Conservation (phyloP, 305 asterid species). For the Euphrasia arctica region DNA sequence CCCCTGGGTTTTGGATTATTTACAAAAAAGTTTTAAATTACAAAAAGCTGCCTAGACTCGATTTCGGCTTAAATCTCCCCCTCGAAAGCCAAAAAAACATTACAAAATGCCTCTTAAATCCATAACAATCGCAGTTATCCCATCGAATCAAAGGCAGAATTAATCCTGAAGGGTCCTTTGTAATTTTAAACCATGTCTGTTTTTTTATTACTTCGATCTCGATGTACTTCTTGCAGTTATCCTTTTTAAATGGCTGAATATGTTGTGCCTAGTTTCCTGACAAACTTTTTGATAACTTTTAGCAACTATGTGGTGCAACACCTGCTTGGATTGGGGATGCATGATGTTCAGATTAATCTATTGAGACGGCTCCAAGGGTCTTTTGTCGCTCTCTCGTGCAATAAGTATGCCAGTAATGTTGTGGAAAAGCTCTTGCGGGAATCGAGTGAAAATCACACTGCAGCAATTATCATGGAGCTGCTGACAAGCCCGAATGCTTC, state of each 20-base stretch:
- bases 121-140: no score
- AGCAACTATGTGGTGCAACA: slow-evolving; percentile 83
- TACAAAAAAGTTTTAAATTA: no score
- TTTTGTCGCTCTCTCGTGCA: slow-evolving; percentile 45
- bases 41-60: no score
- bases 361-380: slow-evolving; percentile 39
- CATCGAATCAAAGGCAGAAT: no score
- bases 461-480: slow-evolving; percentile 43
- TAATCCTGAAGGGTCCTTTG: no score
- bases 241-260: background rate
- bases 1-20: background rate
- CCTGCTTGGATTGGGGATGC: slow-evolving; percentile 44
- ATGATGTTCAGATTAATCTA: slow-evolving; percentile 34
- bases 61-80: no score
- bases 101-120: no score
- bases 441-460: slow-evolving; percentile 30
- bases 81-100: no score
- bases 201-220: background rate
- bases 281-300: slow-evolving; percentile 7
- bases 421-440: slow-evolving; percentile 51
- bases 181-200: no score
- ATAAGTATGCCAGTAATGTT: slow-evolving; percentile 69
- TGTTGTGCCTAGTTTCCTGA: slow-evolving; percentile 6
- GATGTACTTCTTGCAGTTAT: background rate
- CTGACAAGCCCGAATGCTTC: slow-evolving; percentile 36